phyloP scores from a whole-genome alignment of 768 basidiomycete species.

The Sporobolomyces phaffii region DNA sequence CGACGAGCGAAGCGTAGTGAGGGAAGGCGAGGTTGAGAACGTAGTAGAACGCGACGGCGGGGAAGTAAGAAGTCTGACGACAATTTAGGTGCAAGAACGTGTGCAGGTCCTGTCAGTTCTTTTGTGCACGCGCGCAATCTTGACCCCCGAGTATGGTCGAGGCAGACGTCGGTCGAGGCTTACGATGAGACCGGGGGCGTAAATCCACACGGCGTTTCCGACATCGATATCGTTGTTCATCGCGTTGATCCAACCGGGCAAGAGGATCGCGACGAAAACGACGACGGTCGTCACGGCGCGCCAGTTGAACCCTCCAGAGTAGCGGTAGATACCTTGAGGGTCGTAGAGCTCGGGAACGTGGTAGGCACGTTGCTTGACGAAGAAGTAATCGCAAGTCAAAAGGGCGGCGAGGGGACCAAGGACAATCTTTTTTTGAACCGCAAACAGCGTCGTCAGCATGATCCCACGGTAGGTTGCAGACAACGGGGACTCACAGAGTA shows the following conservation, averaged over 20 bases:
- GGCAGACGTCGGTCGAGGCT: neutral
- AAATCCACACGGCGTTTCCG: slow-evolving; percentile 47
- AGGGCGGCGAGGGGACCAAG: slow-evolving; percentile 58
- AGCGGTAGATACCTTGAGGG: slow-evolving; percentile 47
- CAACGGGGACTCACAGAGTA: neutral
- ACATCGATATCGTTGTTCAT: slow-evolving; percentile 64
- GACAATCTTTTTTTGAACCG: too few species aligned
- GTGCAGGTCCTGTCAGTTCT: too few species aligned
- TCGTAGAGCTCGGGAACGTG: slow-evolving; percentile 67
- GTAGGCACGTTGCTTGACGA: slow-evolving; percentile 57
- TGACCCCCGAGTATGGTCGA: neutral
- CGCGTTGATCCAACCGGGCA: slow-evolving; percentile 60
- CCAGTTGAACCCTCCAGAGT: slow-evolving; percentile 56
- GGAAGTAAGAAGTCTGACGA: slow-evolving; percentile 23
- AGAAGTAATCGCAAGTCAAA: slow-evolving; percentile 57
- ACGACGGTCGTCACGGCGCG: slow-evolving; percentile 51
- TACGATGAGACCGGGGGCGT: slow-evolving; percentile 22
- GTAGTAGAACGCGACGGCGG: slow-evolving; percentile 21
- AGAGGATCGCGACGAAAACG: slow-evolving; percentile 9
- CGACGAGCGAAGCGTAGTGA: slow-evolving; percentile 27
- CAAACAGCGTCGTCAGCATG: too few species aligned
- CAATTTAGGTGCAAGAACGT: too few species aligned
- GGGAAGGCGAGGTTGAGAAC: slow-evolving; percentile 33
- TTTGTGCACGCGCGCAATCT: too few species aligned
- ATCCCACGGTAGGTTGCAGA: neutral